Evolutionary conservation across 2,329 filamentous ascomycete genomes (phyloP).

Genomic region (Penicillium sp.): DNA sequence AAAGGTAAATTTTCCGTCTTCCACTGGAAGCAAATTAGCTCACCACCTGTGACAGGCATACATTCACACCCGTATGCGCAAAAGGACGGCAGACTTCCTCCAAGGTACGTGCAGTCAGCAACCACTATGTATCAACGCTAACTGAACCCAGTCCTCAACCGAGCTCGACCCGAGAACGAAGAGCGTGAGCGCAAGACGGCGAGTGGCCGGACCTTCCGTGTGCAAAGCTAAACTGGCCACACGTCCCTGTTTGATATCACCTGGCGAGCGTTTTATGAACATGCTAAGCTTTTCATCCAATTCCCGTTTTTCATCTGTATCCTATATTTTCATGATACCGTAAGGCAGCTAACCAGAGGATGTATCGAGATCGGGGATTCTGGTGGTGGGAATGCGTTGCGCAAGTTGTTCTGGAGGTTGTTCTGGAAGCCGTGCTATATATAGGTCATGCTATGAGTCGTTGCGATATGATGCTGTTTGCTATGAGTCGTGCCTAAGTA

Average conservation of each 20-base stretch:
- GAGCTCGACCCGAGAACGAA: conserved; percentile 90
- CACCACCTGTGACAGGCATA: conserved; percentile 61
- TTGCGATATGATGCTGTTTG: too few species aligned
- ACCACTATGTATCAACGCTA: conserved; percentile 22
- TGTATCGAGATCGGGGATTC: too few species aligned
- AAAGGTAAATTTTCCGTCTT: conserved; percentile 56
- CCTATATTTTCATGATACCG: not conserved
- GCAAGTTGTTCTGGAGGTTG: too few species aligned
- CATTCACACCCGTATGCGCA: conserved; percentile 96
- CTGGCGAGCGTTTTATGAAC: conserved; percentile 19
- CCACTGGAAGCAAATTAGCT: not conserved
- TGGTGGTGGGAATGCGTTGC: too few species aligned
- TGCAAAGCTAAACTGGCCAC: conserved; percentile 46
- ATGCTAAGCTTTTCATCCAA: conserved; percentile 17
- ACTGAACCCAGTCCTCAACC: conserved; percentile 70
- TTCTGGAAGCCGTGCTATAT: too few species aligned
- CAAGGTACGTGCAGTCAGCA: conserved; percentile 62
- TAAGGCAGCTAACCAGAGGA: too few species aligned
- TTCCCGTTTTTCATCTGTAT: not conserved
- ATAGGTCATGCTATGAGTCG: too few species aligned
- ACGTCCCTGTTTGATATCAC: conserved; percentile 25
- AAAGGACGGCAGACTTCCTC: conserved; percentile 94
- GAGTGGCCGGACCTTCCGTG: conserved; percentile 84
- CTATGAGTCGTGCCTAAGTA: too few species aligned
- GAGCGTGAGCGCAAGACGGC: conserved; percentile 98